Evolutionary conservation across 805 yeast genomes (phyloP), one percentile per base, ranked within the genome.

Genomic region (Lipomyces orientalis): DNA sequence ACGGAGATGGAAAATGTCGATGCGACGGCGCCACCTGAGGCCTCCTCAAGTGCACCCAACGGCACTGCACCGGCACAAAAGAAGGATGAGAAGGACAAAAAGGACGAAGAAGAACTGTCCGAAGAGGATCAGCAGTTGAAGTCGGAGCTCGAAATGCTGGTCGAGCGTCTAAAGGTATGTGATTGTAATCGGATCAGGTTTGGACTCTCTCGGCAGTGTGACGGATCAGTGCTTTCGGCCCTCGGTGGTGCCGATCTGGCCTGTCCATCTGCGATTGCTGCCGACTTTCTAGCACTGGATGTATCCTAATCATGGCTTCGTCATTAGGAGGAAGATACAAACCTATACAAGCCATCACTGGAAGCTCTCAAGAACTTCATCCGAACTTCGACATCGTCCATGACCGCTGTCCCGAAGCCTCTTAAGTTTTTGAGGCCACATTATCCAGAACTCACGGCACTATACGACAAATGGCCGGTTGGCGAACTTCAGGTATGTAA

Each of bases 381-480:
- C 75, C 87, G 91, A 72, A 96, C 95, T 64, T 90, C 98, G 12
- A 95, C 99, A 2, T 91, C 97, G 51, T 93, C 98, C 8, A 95
- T 95, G 98, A 95, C 99, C 1, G 99, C 99, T 2, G 99, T 95
- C 61, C 99, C 99, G 51, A 95, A 95, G 79, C 99, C 99, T 4
- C 86, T 95, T 80, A 96, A 95, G 82, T 95, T 95, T 77, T 84
- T 95, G 71, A 87, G 97, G 75, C 97, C 98, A 7, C 91, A 88
- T 75, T 95, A 89, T 77, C 88, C 89, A 25, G 75, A 83, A n/a
- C 82, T 95, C 75, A 86, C 86, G 43, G 84, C 82, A 64, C 80
- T 90, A 52, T 90, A 89, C 78, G 88, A 85, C 49, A 81, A 82
- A 46, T 92, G 97, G 97, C 79, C 82, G 12, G 81, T 82, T 62